Percentiles rank a stretch among this genome's conserved stretches.
Conservation (phyloP, 2,329 filamentous ascomycete genomes). For the Neopestalotiopsis sp. region DNA sequence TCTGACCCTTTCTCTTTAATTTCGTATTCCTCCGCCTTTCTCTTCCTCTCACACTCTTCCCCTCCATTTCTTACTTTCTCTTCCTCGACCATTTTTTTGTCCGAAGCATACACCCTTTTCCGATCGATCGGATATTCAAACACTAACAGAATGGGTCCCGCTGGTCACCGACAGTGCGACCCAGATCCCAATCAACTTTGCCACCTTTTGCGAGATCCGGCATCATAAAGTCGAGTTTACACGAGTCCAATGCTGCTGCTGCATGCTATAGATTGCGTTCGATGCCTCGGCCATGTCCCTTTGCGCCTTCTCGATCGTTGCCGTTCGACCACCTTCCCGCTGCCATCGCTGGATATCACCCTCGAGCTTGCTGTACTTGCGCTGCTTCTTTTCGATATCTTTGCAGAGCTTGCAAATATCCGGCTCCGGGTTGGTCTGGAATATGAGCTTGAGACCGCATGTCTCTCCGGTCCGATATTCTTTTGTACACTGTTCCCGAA, state of each 20-base stretch:
- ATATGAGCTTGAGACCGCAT: slow-evolving; percentile 91
- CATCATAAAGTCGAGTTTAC: slow-evolving; percentile 24
- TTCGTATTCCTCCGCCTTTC: too few species aligned
- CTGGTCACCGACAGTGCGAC: slow-evolving; percentile 23
- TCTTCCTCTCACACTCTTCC: not conserved
- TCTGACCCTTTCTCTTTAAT: too few species aligned
- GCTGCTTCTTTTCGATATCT: slow-evolving; percentile 85
- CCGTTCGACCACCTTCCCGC: slow-evolving; percentile 74
- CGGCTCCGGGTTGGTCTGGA: slow-evolving; percentile 67
- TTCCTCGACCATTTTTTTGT: not conserved
- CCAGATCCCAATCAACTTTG: not conserved
- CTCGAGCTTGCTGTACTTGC: slow-evolving; percentile 75
- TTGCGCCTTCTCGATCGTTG: slow-evolving; percentile 75
- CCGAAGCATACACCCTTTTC: not conserved
- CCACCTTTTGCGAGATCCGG: not conserved
- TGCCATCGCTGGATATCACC: slow-evolving; percentile 80
- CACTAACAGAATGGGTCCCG: slow-evolving; percentile 22
- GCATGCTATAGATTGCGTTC: slow-evolving; percentile 61
- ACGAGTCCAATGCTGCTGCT: slow-evolving; percentile 42
- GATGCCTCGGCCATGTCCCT: slow-evolving; percentile 71
- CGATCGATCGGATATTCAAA: slow-evolving; percentile 6
- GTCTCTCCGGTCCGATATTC: slow-evolving; percentile 97
- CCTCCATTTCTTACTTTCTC: not conserved
- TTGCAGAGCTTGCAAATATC: slow-evolving; percentile 84
- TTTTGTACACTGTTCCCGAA: slow-evolving; percentile 89